Conservation (phyloP, 495 filamentous ascomycete species). For the Hypoxylon trugodes region DNA sequence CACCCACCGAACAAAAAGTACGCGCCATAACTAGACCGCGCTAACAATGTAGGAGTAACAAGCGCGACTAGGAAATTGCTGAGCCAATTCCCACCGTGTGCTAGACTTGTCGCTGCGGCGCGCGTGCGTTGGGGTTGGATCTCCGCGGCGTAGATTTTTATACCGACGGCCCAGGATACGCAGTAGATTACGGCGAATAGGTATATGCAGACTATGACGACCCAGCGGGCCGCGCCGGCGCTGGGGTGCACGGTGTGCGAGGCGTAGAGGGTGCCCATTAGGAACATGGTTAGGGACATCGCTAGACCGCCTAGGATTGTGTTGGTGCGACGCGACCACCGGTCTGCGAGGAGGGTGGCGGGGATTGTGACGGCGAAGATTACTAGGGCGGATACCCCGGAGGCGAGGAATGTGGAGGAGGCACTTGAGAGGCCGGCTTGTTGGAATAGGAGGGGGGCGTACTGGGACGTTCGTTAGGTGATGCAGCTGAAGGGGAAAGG, state of each 20-base stretch:
- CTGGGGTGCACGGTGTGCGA: slow-evolving; percentile 54
- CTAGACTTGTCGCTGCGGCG: slow-evolving; percentile 60
- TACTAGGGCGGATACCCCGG: slow-evolving; percentile 54
- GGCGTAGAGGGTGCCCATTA: slow-evolving; percentile 58
- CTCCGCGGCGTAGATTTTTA: slow-evolving; percentile 64
- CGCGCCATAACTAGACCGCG: slow-evolving; percentile 60
- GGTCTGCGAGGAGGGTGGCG: slow-evolving; percentile 64
- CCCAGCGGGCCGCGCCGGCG: slow-evolving; percentile 60
- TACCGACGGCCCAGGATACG: slow-evolving; percentile 61
- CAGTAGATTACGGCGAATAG: slow-evolving; percentile 49
- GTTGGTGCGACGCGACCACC: slow-evolving; percentile 67
- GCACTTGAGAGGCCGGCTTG: slow-evolving; percentile 60
- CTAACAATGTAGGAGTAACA: slow-evolving; percentile 68
- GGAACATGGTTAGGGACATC: slow-evolving; percentile 46
- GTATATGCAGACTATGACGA: slow-evolving; percentile 63
- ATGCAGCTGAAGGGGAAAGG: not conserved
- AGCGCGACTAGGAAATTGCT: slow-evolving; percentile 71
- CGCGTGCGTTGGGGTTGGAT: slow-evolving; percentile 65
- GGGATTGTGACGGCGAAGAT: slow-evolving; percentile 60
- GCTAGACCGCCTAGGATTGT: slow-evolving; percentile 64
- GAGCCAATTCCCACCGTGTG: slow-evolving; percentile 44
- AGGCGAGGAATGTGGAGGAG: no score
- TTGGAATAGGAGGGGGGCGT: slow-evolving; percentile 62
- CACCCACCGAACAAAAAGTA: slow-evolving; percentile 69
- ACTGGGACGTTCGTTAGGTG: slow-evolving; percentile 43